A percentile compares a stretch with the other conserved stretches of the same genome.
These are phyloP conservation scores for Amborella trichopoda DNA, from an alignment of 164 flowering plant genomes.

Conservation along the genomic window DNA sequence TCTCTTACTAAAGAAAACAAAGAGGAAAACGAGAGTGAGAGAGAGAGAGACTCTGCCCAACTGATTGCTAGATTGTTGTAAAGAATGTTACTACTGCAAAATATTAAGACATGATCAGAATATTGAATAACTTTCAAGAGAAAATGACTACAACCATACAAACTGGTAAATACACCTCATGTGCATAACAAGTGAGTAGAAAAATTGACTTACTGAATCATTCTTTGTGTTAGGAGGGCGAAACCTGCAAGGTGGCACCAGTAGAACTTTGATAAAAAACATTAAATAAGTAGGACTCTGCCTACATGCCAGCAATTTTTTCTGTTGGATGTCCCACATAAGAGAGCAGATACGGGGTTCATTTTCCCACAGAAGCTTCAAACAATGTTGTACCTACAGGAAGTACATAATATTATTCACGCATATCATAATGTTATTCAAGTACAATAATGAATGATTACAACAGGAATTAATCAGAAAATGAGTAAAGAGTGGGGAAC, in stretches of 20 bases:
- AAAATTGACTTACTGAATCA: background rate
- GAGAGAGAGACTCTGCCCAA: too few relatives aligned
- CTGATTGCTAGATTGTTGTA: too few relatives aligned
- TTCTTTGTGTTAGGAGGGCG: constrained; percentile 41
- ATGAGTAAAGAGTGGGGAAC: too few relatives aligned
- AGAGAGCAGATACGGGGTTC: constrained; percentile 56
- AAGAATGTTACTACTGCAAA: too few relatives aligned
- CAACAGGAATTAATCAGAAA: too few relatives aligned
- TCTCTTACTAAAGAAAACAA: too few relatives aligned
- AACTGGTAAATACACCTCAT: too few relatives aligned
- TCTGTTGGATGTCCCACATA: constrained; percentile 49
- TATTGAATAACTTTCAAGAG: too few relatives aligned
- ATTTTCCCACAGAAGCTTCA: constrained; percentile 63
- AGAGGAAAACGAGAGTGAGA: too few relatives aligned
- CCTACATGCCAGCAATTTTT: constrained; percentile 12
- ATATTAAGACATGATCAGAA: too few relatives aligned
- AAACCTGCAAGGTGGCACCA: constrained; percentile 90
- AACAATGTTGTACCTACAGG: constrained; percentile 48
- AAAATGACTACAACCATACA: too few relatives aligned
- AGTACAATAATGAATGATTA: constrained; percentile 11
- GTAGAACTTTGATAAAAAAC: constrained; percentile 70
- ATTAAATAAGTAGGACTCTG: constrained; percentile 32
- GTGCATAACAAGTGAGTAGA: background rate
- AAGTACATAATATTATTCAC: too few relatives aligned
- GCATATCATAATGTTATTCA: constrained; percentile 11